phyloP scores from a whole-genome alignment of 2,329 filamentous ascomycete genomes.

The Fusarium metavorans region DNA sequence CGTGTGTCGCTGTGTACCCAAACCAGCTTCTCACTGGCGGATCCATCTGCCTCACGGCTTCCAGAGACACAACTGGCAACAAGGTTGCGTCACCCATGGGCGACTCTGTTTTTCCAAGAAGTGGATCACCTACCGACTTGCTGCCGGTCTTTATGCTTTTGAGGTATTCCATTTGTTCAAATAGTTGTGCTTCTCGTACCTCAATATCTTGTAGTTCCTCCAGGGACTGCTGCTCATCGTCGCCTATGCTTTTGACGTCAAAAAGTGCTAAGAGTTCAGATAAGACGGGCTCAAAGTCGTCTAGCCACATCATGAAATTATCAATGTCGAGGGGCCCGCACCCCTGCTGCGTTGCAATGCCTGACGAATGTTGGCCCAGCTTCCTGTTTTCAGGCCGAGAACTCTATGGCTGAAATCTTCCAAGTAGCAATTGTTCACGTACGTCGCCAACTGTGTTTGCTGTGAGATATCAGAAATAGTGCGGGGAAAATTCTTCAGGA shows the following conservation, averaged over 20 bases:
- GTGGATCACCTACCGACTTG: neutral
- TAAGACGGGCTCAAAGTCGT: neutral
- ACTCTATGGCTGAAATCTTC: too few species aligned
- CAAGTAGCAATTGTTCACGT: too few species aligned
- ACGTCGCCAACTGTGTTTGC: too few species aligned
- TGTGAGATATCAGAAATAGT: too few species aligned
- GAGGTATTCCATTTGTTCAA: neutral
- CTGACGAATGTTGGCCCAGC: too few species aligned
- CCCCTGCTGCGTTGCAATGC: neutral
- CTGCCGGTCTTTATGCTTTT: neutral
- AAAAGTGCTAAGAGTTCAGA: neutral
- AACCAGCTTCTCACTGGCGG: neutral
- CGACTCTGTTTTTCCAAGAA: neutral
- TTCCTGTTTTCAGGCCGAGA: too few species aligned
- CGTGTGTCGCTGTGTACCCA: neutral
- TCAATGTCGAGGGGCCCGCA: neutral
- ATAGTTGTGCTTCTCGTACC: neutral
- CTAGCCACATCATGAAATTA: neutral
- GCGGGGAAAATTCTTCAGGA: too few species aligned
- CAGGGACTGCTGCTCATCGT: neutral
- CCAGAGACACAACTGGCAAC: neutral
- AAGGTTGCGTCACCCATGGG: neutral
- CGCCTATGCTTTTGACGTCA: neutral
- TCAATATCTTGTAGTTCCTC: neutral
- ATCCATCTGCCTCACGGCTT: neutral